Evolutionary conservation across 192 early-diverging fungal genomes (phyloP).

Genomic region (Pilobolus umbonatus): DNA sequence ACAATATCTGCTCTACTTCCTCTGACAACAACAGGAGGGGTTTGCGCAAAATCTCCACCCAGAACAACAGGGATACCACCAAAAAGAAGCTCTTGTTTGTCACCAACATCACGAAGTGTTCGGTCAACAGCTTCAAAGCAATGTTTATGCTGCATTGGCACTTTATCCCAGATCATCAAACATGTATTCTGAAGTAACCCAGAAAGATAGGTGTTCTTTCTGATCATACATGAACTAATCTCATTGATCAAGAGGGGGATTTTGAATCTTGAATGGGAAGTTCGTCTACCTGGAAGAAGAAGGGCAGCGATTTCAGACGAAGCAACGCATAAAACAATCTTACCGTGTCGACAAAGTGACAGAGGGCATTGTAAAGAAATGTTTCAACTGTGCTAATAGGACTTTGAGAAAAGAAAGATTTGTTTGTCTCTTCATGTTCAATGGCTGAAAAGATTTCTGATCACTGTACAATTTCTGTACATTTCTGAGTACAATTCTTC

Average conservation of each 20-base stretch:
- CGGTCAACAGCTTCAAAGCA: slow-evolving; percentile 1
- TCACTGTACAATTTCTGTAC: not conserved
- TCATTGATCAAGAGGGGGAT: not conserved
- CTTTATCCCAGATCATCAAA: slow-evolving; percentile 8
- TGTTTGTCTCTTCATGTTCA: not conserved
- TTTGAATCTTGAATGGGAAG: not conserved
- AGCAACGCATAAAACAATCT: not conserved
- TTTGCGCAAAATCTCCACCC: slow-evolving; percentile 1
- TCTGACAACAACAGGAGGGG: not conserved
- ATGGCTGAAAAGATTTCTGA: not conserved
- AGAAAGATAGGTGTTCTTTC: not conserved
- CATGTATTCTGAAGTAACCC: not conserved
- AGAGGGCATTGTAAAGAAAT: not conserved
- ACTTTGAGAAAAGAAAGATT: not conserved
- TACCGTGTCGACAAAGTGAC: not conserved
- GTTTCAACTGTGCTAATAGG: not conserved
- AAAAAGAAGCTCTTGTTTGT: not conserved
- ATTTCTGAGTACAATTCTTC: not conserved
- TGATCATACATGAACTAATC: not conserved
- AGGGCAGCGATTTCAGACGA: not conserved
- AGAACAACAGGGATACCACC: not conserved
- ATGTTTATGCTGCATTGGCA: not conserved
- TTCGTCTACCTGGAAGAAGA: not conserved
- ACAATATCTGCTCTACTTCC: not conserved
- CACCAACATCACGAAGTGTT: not conserved